These are phyloP conservation scores for Globisporangium abappressorium DNA, from an alignment of 352 stramenopile species.

Conservation along the genomic window DNA sequence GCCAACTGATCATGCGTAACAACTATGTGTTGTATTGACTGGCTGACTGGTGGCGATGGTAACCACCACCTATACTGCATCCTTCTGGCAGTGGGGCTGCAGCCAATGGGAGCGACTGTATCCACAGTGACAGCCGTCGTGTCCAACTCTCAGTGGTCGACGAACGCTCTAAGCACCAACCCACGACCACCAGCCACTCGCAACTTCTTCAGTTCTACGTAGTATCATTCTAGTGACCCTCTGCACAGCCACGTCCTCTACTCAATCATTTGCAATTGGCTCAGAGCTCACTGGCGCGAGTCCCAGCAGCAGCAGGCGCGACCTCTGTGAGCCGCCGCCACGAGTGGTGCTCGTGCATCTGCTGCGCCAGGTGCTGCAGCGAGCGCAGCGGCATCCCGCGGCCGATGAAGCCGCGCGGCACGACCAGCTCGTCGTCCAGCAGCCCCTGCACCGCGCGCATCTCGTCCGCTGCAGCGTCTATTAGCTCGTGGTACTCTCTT, in stretches of 20 bases:
- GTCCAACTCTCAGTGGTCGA: neutral
- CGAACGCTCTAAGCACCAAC: neutral
- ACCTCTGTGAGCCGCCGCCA: constrained; percentile 19
- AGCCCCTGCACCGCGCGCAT: constrained; percentile 48
- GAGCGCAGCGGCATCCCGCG: constrained; percentile 51
- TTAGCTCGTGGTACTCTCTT: constrained; percentile 34
- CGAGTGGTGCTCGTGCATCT: constrained; percentile 43
- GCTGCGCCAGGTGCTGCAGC: constrained; percentile 38
- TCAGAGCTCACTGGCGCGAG: constrained; percentile 29
- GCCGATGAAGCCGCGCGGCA: constrained; percentile 53
- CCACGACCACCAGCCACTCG: neutral
- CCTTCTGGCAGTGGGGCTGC: neutral
- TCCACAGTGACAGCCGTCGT: neutral
- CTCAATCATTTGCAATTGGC: neutral
- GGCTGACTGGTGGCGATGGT: neutral
- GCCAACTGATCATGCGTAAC: no score
- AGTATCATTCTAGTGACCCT: neutral
- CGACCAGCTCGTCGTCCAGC: constrained; percentile 35
- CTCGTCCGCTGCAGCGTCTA: constrained; percentile 28
- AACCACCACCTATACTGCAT: neutral
- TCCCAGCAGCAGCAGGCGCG: neutral
- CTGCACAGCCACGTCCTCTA: neutral
- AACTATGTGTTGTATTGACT: neutral
- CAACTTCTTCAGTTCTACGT: neutral
- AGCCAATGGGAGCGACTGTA: neutral